A percentile compares a stretch with the other conserved stretches of the same genome.
phyloP scores from a whole-genome alignment of 2,329 filamentous ascomycete genomes.

The Coniochaeta hoffmannii region DNA sequence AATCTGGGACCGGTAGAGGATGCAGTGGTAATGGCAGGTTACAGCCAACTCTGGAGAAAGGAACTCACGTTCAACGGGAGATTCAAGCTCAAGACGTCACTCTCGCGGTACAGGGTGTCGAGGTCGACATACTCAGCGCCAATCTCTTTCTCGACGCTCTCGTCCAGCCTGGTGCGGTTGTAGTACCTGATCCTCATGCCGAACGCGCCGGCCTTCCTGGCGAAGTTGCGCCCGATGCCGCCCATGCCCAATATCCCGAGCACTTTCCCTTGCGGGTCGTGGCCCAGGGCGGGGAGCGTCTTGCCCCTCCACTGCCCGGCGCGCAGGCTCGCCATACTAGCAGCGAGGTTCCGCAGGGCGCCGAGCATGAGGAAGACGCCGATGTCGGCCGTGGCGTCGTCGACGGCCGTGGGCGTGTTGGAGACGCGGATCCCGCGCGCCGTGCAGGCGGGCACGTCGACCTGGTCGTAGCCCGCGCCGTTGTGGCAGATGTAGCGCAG shows the following conservation, averaged over 20 bases:
- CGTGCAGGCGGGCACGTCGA: slow-evolving; percentile 67
- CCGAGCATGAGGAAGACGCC: slow-evolving; percentile 77
- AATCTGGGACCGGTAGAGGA: background rate
- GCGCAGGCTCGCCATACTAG: slow-evolving; percentile 57
- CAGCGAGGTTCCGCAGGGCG: slow-evolving; percentile 66
- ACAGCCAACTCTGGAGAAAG: background rate
- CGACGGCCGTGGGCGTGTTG: slow-evolving; percentile 73
- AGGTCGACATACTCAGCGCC: slow-evolving; percentile 64
- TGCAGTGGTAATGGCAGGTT: too few species aligned
- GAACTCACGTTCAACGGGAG: slow-evolving; percentile 68
- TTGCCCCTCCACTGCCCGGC: slow-evolving; percentile 60
- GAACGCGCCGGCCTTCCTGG: slow-evolving; percentile 65
- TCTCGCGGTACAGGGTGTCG: slow-evolving; percentile 60
- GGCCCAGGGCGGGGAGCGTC: slow-evolving; percentile 52
- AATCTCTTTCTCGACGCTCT: slow-evolving; percentile 41
- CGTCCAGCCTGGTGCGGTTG: slow-evolving; percentile 56
- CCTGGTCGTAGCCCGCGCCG: slow-evolving; percentile 78
- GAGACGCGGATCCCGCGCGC: slow-evolving; percentile 61
- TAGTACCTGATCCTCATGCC: slow-evolving; percentile 71
- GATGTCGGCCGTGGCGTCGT: slow-evolving; percentile 77
- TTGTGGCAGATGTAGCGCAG: slow-evolving; percentile 55
- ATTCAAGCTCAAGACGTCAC: slow-evolving; percentile 75
- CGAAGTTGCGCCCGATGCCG: slow-evolving; percentile 72
- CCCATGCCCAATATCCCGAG: slow-evolving; percentile 83
- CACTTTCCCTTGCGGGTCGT: slow-evolving; percentile 71